Evolutionary conservation across 2,329 filamentous ascomycete genomes (phyloP), one percentile per base, ranked within the genome.

Genomic region (Diaporthe humulicola): DNA sequence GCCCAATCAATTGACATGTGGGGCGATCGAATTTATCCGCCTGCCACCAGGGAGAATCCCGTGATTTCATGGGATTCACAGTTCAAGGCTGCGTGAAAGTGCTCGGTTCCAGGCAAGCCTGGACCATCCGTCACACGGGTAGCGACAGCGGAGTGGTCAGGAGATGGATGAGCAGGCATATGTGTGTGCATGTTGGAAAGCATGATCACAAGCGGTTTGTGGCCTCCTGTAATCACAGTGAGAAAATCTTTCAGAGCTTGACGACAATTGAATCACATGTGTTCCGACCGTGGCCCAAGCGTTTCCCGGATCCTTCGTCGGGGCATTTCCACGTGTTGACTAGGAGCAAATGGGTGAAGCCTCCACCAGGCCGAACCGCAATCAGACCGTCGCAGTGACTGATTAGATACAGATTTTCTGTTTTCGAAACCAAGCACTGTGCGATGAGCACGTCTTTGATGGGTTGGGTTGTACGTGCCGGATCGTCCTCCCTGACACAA

Each of bases 1-100:
- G n/a, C 48, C 48, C 45, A 69, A 69, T 40, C 48, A 69, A 54
- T 67, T 69, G 64, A 54, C 64, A 30, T 69, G 64, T 69, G 48
- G 48, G 64, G 33, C 64, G 64, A 54, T 69, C 64, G 48, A 40
- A 69, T 54, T 69, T 40, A 69, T 69, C 64, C 48, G 64, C 54
- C 33, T 54, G 33, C 40, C n/a, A 69, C 10, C 33, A 69, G 64
- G 45, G 64, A 52, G 30, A 67, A 67, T 67, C 64, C 64, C 30
- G 30, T 52, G 30, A 52, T 38, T 52, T n/a, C 30, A 38, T 52
- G 30, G 64, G 48, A 54, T 40, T 69, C 15, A 38, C 64, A 69
- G n/a, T 25, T 67, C 48, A 40, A 69, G 60, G 48, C 33, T 54
- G 48, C 48, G 40, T 9, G 15, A 52, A n/a, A 28, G 14, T 54